These are phyloP conservation scores for Tillandsia fasciculata DNA, from an alignment of 176 grass and related monocot species.

Conservation along the genomic window DNA sequence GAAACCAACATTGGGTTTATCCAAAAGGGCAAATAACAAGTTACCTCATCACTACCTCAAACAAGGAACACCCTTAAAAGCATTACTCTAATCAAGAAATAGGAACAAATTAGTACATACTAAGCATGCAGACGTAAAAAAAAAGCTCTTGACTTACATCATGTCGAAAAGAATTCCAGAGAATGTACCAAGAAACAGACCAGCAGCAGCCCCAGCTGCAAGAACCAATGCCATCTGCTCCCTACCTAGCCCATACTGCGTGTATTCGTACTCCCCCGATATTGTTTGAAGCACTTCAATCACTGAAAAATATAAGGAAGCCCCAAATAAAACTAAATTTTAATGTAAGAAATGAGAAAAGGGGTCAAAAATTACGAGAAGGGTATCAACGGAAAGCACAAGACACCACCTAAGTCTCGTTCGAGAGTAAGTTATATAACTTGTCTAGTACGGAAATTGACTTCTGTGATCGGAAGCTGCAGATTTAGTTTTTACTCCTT, in stretches of 20 bases:
- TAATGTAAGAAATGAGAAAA: not conserved
- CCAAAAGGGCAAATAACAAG: no score
- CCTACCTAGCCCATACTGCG: conserved; percentile 43
- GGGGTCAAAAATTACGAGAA: not conserved
- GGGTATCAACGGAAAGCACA: conserved; percentile 3
- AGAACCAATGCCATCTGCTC: conserved; percentile 59
- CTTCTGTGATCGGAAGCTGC: no score
- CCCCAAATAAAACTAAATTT: not conserved
- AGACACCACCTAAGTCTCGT: not conserved
- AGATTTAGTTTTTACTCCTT: no score
- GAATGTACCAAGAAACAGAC: conserved; percentile 45
- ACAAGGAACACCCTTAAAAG: not conserved
- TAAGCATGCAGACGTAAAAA: not conserved
- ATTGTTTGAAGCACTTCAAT: conserved; percentile 55
- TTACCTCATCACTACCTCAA: no score
- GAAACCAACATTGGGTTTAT: no score
- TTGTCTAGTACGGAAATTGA: no score
- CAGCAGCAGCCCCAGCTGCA: conserved; percentile 18
- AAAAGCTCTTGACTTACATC: conserved; percentile 36
- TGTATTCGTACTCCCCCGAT: conserved; percentile 71
- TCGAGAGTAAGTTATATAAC: no score
- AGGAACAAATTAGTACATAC: not conserved
- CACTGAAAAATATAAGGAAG: conserved; percentile 19
- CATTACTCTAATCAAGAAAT: not conserved
- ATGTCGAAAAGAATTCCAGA: conserved; percentile 68